These are phyloP conservation scores for Coniochaeta sp. DNA, from an alignment of 2,329 filamentous ascomycete species.

Conservation along the genomic window DNA sequence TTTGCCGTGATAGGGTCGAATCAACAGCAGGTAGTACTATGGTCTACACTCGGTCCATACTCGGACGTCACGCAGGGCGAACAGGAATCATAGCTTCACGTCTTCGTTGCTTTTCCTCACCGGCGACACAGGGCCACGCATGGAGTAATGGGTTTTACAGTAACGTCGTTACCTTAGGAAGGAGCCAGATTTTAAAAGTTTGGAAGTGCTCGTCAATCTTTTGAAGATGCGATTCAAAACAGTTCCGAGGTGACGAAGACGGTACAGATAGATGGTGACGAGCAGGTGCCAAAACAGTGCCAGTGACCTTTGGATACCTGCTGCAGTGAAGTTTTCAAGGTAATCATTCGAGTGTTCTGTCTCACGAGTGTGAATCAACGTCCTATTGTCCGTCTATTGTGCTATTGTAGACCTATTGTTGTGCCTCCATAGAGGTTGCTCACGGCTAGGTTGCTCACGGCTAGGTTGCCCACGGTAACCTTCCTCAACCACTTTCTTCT, in stretches of 20 bases:
- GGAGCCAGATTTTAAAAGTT: neutral
- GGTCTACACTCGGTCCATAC: no score
- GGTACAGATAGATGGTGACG: no score
- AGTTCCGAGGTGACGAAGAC: no score
- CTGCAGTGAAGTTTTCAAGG: no score
- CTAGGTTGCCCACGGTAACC: neutral
- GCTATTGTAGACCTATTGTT: neutral
- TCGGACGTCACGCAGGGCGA: neutral
- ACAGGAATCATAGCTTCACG: neutral
- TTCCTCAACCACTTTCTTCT: neutral
- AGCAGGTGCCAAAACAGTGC: no score
- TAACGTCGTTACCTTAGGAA: neutral
- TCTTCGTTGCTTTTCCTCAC: neutral
- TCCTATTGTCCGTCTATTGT: neutral
- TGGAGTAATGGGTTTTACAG: neutral
- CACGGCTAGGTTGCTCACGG: neutral
- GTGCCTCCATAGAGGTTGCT: neutral
- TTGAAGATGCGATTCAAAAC: neutral
- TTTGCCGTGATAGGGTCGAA: no score
- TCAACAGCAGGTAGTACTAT: no score
- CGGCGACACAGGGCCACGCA: neutral
- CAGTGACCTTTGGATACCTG: no score
- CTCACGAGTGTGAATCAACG: neutral
- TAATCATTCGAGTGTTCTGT: neutral
- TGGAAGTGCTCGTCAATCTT: neutral